A percentile compares a stretch with the other conserved stretches of the same genome.
phyloP scores from a whole-genome alignment of 164 flowering plant species.

The Taxillus chinensis region DNA sequence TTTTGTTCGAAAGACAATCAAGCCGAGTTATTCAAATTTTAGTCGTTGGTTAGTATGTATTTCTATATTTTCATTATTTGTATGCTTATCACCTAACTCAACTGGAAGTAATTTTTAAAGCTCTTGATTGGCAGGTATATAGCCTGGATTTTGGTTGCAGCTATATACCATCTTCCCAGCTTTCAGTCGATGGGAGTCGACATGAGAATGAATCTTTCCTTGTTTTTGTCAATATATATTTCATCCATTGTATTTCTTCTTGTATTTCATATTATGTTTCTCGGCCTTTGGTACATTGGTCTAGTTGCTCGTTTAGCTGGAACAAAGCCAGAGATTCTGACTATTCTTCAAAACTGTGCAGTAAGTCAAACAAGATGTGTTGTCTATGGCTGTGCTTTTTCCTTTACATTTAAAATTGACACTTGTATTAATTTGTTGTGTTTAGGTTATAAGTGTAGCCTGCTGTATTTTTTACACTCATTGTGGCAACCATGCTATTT shows the following conservation, averaged over 20 bases:
- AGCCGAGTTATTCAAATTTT: constrained; percentile 95
- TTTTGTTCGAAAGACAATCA: constrained; percentile 83
- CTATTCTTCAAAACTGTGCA: constrained; percentile 93
- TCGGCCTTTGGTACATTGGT: constrained; percentile 94
- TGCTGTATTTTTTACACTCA: constrained; percentile 98
- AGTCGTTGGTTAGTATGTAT: constrained; percentile 68
- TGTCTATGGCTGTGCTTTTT: background rate
- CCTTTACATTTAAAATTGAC: background rate
- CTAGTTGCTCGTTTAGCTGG: constrained; percentile 98
- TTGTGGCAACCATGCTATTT: constrained; percentile 83
- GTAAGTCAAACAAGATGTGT: constrained; percentile 38
- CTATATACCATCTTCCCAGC: constrained; percentile 96
- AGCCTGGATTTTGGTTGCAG: constrained; percentile 88
- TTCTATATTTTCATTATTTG: background rate
- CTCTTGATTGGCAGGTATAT: constrained; percentile 57
- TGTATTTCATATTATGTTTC: constrained; percentile 78
- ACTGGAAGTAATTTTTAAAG: background rate
- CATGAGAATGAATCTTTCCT: constrained; percentile 93
- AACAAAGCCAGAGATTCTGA: constrained; percentile 69
- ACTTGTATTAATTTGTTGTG: constrained; percentile 9
- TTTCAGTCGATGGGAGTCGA: constrained; percentile 99
- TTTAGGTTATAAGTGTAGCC: constrained; percentile 90
- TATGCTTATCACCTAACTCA: background rate
- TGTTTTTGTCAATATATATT: constrained; percentile 72
- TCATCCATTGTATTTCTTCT: constrained; percentile 81